Base-by-base conservation (phyloP, 306 rosid species). In the Vachellia collinsii region DNA sequence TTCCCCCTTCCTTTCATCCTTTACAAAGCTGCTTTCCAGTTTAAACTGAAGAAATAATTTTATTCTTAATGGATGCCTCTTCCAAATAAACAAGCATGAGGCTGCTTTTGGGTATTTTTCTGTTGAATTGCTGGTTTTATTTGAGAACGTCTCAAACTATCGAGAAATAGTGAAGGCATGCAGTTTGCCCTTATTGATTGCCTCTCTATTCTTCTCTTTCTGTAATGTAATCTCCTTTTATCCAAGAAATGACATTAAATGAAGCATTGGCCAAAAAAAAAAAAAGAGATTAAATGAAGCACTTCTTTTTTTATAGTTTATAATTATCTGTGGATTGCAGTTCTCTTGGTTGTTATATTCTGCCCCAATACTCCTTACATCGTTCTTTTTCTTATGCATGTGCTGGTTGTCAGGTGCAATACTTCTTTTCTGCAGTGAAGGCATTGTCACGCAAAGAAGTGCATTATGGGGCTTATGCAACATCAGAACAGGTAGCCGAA, bases 401-500 rank as follows among this genome's bases (percentile, higher is more conserved):
- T 80, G 22, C 43, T 63, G 80, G 72, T 54, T 80, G 74, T 70
- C 86, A 93, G 97, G 96, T 93, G 88, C 99, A 95, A 89, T 90
- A 94, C 58, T 93, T 95, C 90, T 90, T 95, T 89, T 81, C 90
- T 79, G 85, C 99, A 10, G 80, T 91, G 87, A 93, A 90, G 85
- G 99, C 98, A 54, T 86, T 93, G 81, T 95, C 97, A 38, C 93
- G 92, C 34, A 95, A 95, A 88, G 99, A 95, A 86, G 97, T 95
- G 79, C 98, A 95, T 85, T 95, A 95, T 93, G 99, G 99, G 83
- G 96, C 96, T 37, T 79, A 90, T 95, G 99, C 99, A 51, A 93
- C 99, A 72, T 88, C 93, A 36, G 99, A 95, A 83, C 99, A 95
- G 99, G 99, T 93, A 87, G 36, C 20, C 34, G 6, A n/a, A 16